Base-by-base conservation (phyloP, 2,329 filamentous ascomycete species). In the Aspergillus fumigatus region DNA sequence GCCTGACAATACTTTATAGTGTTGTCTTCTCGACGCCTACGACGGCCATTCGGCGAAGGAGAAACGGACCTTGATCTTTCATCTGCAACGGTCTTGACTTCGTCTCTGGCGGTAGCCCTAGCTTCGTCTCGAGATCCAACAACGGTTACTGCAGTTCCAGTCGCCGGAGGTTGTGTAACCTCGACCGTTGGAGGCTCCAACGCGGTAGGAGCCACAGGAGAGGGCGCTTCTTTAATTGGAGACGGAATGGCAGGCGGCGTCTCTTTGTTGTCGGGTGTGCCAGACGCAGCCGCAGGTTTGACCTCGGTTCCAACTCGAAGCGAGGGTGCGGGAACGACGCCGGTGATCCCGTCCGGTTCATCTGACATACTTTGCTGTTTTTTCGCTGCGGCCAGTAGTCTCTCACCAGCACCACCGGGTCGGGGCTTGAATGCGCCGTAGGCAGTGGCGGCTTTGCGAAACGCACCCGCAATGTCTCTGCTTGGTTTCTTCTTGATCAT, bases 401-500 rank as follows among this genome's bases (percentile, higher is more conserved):
- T 87, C 59, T 95, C 91, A 52, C 86, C 92, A 23, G 91, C 92
- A 61, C 92, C 93, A 56, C 93, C 93, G 35, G 88, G 87, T 56
- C 93, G 85, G 21, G 93, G 93, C 68, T 93, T 95, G 77, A 97
- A 97, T 19, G 83, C 83, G 54, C 87, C 87, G 60, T 76, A 73
- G 25, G 88, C 85, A 54, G 82, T 85, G 0, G 90, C 91, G 25
- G 91, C 91, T 73, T 91, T 95, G 75, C 89, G 89, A 59, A 97
- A 84, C 5, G 84, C 82, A 38, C 84, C 87, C 21, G 89, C 89
- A 65, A 94, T 80, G 55, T 94, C 73, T n/a, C 80, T 82, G 60
- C 83, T 86, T 1, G 86, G 87, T 69, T 90, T 90, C 60, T 88
- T 85, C 73, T 90, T 93, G 66, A 97, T 88, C 92, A 96, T 96